Percentiles rank a stretch among this genome's conserved stretches.
These are phyloP conservation scores for Pseudoperonospora humuli DNA, from an alignment of 352 stramenopile genomes.

Conservation along the genomic window DNA sequence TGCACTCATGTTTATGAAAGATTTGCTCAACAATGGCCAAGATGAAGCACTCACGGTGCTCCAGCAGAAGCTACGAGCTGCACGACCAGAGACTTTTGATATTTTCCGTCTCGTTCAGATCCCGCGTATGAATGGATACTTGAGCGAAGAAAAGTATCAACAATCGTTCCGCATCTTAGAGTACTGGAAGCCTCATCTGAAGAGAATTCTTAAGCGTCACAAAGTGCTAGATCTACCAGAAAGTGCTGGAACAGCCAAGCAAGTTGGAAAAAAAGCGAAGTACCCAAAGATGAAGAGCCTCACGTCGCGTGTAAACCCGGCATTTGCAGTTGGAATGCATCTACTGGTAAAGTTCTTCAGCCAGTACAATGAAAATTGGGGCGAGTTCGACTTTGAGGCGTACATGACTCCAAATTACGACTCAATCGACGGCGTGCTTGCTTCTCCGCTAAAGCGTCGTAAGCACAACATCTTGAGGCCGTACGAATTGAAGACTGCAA, in stretches of 20 bases:
- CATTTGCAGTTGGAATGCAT: conserved; percentile 53
- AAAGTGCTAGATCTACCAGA: conserved; percentile 18
- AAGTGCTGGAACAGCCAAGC: neutral
- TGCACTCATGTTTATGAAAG: conserved; percentile 58
- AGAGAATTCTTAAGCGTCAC: conserved; percentile 49
- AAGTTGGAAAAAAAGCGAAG: conserved; percentile 15
- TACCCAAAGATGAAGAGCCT: conserved; percentile 46
- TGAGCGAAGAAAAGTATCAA: conserved; percentile 55
- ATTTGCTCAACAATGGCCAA: conserved; percentile 55
- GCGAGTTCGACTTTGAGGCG: conserved; percentile 63
- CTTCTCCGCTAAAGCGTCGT: conserved; percentile 27
- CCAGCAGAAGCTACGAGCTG: conserved; percentile 37
- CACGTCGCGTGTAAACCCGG: conserved; percentile 72
- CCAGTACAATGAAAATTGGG: conserved; percentile 76
- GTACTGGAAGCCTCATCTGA: conserved; percentile 50
- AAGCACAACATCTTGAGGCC: conserved; percentile 36
- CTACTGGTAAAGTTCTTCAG: conserved; percentile 81
- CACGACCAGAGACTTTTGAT: conserved; percentile 51
- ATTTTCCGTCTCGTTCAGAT: conserved; percentile 60
- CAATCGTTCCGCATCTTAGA: conserved; percentile 47
- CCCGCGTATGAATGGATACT: conserved; percentile 44
- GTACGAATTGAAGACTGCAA: conserved; percentile 43
- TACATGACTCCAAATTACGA: conserved; percentile 56
- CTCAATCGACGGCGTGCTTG: conserved; percentile 1
- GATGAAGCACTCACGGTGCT: conserved; percentile 49